Evolutionary conservation across 805 yeast species (phyloP), one percentile per base, ranked within the genome.

Genomic region (Spencermartinsiella europaea): DNA sequence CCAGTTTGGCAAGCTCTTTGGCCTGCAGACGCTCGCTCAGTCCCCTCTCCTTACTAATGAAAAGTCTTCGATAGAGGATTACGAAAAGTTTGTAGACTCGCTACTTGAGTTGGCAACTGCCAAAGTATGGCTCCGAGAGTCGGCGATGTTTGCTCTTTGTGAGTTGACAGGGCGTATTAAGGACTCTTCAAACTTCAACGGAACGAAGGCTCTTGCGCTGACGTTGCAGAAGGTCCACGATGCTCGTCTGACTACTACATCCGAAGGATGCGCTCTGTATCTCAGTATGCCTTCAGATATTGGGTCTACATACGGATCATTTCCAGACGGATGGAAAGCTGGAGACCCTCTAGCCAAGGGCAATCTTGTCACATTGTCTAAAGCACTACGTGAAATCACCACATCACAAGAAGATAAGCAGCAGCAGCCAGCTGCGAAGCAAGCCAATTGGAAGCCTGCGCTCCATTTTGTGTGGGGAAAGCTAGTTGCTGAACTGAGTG

Each of bases 121-220:
- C 31, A 91, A 90, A 62, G 76, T 85, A 1, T 90, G 97, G 97
- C 75, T 90, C 36, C 71, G 95, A 50, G 96, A 91, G 64, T 79
- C 95, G 2, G 73, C 87, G 35, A 72, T 85, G 56, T 85, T 73
- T 58, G 84, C 95, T 1, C 68, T 90, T 40, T 78, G 75, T 54
- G 80, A 77, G 44, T 72, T 83, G 2, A 54, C 79, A 10, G 22
- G 16, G 16, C 48, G 8, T 14, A 8, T 12, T 39, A 38, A 7
- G 28, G 36, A 33, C 17, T 34, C 40, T 10, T 28, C 42, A 4
- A 15, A 20, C 20, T 42, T 41, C 34, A 41, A 25, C 17, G 45
- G 44, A 12, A 28, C 27, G 12, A 38, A 44, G 7, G 58, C 54
- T 5, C 38, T 63, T 5, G 41, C 38, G 16, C 37, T 28, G 33